Conservation (phyloP, 805 yeast species). For the Brettanomyces custersianus region DNA sequence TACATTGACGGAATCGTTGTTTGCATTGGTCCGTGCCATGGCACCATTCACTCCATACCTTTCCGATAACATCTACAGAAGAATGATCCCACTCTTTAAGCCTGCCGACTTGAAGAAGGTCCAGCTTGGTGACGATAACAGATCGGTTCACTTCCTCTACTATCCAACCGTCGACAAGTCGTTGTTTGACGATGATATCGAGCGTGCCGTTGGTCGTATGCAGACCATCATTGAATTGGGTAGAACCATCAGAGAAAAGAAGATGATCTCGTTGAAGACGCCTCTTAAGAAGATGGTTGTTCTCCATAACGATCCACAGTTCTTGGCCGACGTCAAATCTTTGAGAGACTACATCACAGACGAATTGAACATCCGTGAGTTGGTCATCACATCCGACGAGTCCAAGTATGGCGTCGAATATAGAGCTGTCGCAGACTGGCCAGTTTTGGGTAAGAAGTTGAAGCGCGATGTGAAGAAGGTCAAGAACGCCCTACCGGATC, state of each 20-base stretch:
- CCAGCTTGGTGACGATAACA: conserved; percentile 40
- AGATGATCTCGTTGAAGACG: conserved; percentile 84
- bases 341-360: conserved; percentile 75
- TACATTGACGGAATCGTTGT: conserved; percentile 83
- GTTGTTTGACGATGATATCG: conserved; percentile 73
- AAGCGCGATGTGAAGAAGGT: conserved; percentile 91
- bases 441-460: conserved; percentile 92
- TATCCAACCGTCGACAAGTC: conserved; percentile 81
- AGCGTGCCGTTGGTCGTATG: conserved; percentile 88
- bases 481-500: conserved; percentile 81
- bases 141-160: conserved; percentile 90
- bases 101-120: conserved; percentile 43
- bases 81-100: conserved; percentile 55
- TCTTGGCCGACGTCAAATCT: conserved; percentile 68
- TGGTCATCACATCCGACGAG: conserved; percentile 85
- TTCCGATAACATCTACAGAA: conserved; percentile 81
- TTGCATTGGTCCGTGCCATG: conserved; percentile 88
- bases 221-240: conserved; percentile 95
- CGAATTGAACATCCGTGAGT: conserved; percentile 86
- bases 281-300: conserved; percentile 87
- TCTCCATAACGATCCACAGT: conserved; percentile 67
- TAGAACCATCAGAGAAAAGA: conserved; percentile 94
- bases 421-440: conserved; percentile 98
- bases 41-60: conserved; percentile 98
- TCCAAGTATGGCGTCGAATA: conserved; percentile 85